These are phyloP conservation scores for Entomortierella lignicola DNA, from an alignment of 192 early-diverging fungal genomes.

Conservation along the genomic window DNA sequence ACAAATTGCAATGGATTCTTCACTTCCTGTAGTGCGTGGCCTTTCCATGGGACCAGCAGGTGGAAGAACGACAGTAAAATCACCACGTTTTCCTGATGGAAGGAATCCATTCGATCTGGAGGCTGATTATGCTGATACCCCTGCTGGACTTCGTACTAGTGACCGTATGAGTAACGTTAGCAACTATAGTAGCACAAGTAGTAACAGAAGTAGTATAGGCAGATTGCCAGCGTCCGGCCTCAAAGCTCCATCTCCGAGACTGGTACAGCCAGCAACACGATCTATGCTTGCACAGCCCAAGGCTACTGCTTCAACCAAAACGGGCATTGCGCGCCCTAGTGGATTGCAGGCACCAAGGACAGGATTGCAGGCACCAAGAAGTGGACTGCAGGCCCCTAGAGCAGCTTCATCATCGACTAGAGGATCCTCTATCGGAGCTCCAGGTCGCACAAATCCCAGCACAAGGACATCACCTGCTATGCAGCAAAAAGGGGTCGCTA, in stretches of 20 bases:
- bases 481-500: background rate
- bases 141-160: slow-evolving; percentile 18
- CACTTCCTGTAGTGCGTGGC: slow-evolving; percentile 9
- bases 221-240: slow-evolving; percentile 26
- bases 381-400: slow-evolving; percentile 24
- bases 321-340: slow-evolving; percentile 15
- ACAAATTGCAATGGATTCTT: slow-evolving; percentile 1
- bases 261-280: slow-evolving; percentile 27
- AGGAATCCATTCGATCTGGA: slow-evolving; percentile 44
- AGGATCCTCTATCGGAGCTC: slow-evolving; percentile 10
- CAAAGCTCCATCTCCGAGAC: slow-evolving; percentile 18
- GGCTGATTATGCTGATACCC: slow-evolving; percentile 29
- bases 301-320: slow-evolving; percentile 17
- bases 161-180: slow-evolving; percentile 24
- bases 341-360: slow-evolving; percentile 26
- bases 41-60: background rate
- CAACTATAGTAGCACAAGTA: slow-evolving; percentile 18
- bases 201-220: slow-evolving; percentile 12
- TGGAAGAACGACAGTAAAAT: background rate
- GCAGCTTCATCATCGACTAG: slow-evolving; percentile 4
- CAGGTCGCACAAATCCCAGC: background rate
- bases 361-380: slow-evolving; percentile 19
- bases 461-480: background rate
- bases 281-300: slow-evolving; percentile 26
- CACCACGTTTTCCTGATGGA: slow-evolving; percentile 22